Evolutionary conservation across 345 rosid species (phyloP).

Genomic region (Aethionema arabicum): DNA sequence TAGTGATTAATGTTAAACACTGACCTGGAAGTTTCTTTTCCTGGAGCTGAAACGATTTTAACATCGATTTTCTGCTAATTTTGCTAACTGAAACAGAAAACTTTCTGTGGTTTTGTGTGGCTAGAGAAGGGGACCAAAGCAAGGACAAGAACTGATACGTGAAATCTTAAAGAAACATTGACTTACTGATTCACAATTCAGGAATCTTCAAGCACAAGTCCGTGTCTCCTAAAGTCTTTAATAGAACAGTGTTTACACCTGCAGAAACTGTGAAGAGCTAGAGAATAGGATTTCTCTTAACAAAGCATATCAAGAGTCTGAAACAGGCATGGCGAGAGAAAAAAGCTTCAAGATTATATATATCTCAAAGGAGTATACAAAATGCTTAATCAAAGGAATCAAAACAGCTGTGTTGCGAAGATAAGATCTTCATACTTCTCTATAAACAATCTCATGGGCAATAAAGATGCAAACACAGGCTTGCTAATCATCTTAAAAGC

Average conservation of each 20-base stretch:
- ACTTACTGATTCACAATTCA: conserved; percentile 26
- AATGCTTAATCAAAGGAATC: conserved; percentile 2
- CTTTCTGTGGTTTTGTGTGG: conserved; percentile 16
- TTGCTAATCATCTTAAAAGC: background rate
- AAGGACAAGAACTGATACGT: conserved; percentile 13
- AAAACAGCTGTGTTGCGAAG: background rate
- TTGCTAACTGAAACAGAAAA: background rate
- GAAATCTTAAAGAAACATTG: conserved; percentile 11
- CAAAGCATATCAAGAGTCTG: background rate
- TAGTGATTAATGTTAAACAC: too few relatives aligned
- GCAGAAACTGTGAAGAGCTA: conserved; percentile 15
- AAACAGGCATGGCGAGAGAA: background rate
- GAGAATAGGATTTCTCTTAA: conserved; percentile 4
- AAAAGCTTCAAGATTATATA: conserved; percentile 1
- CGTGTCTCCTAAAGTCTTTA: conserved; percentile 14
- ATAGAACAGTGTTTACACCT: conserved; percentile 4
- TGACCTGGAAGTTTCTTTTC: too few relatives aligned
- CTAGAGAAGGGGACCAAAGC: conserved; percentile 20
- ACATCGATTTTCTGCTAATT: too few relatives aligned
- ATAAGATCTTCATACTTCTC: background rate
- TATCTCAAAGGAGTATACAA: conserved; percentile 1
- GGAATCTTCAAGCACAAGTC: conserved; percentile 26
- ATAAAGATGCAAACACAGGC: conserved; percentile 11
- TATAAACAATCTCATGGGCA: background rate
- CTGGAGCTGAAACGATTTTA: too few relatives aligned